Evolutionary conservation across 257 asterid genomes (phyloP), one percentile per base, ranked within the genome.

Genomic region (Cruciata laevipes): DNA sequence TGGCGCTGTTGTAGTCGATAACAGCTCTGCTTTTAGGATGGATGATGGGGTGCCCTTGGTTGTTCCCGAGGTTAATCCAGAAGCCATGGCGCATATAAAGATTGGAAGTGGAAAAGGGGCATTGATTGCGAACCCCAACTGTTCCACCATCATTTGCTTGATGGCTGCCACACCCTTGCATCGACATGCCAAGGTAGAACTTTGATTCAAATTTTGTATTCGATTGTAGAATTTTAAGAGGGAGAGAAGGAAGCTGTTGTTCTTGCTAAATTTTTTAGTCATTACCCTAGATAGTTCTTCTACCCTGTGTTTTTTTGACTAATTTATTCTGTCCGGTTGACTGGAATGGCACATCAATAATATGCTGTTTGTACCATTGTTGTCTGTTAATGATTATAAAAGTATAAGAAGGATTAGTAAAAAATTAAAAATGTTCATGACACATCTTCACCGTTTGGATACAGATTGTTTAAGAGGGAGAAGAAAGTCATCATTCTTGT

Each of bases 11-110:
- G 98, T 93, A 1, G 98, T 93, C 73, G 98, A 93, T 81, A 93
- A 93, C 74, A 93, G 98, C 85, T 93, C 97, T 1, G 98, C 98
- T 3, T 93, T 93, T 77, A 81, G 98, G 74, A 93, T 93, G 98
- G 91, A 77, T 55, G 96, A 86, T 5, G 95, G 89, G 16, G 73
- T 88, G 37, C 98, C 96, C 2, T 86, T 93, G 3, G 97, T 93
- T 74, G 87, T 93, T 33, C 97, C 97, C 2, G 98, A 93, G 79
- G 98, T 93, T 51, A 93, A 93, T 83, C 95, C 97, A 3, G 96
- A 83, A 72, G 96, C 96, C 14, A 88, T 90, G 98, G 77, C 69
- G 51, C 91, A 89, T 23, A 80, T 93, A 49, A 93, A 83, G 86
- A 40, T 89, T 32, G 78, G 69, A 63, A 77, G 74, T 67, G 96